phyloP scores from a whole-genome alignment of 2,329 filamentous ascomycete species.

The Pestalotiopsis sp. region DNA sequence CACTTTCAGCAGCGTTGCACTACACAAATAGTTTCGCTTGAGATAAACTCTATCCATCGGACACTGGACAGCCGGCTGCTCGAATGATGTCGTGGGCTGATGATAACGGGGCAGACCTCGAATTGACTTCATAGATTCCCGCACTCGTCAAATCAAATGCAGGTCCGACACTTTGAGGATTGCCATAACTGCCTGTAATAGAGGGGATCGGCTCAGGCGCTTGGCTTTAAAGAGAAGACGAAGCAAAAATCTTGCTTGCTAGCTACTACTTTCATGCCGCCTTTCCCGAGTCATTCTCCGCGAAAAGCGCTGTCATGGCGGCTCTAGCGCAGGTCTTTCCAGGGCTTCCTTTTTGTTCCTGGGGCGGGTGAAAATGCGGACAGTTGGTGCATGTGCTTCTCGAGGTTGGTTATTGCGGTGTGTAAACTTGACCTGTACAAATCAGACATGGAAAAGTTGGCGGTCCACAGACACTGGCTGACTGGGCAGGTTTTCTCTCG shows the following conservation, averaged over 20 bases:
- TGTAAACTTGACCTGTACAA: not conserved
- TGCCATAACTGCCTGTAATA: not conserved
- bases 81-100: not conserved
- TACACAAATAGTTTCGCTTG: not conserved
- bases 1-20: not conserved
- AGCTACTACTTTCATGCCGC: not conserved
- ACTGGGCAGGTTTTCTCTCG: not conserved
- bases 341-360: not conserved
- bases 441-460: not conserved
- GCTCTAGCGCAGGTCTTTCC: slow-evolving; percentile 1
- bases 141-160: slow-evolving; percentile 7
- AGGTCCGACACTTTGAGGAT: slow-evolving; percentile 1
- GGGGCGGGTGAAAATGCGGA: not conserved
- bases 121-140: slow-evolving; percentile 11
- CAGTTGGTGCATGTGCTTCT: not conserved
- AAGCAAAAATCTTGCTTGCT: not conserved
- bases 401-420: not conserved
- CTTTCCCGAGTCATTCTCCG: slow-evolving; percentile 8
- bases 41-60: not conserved
- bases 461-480: not conserved
- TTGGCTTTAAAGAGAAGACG: not conserved
- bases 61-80: not conserved
- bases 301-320: not conserved
- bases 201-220: not conserved
- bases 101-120: not conserved